Percentiles rank a stretch among this genome's conserved stretches.
Evolutionary conservation across 495 filamentous ascomycete species (phyloP).

Genomic region (Aspergillus sparsus): DNA sequence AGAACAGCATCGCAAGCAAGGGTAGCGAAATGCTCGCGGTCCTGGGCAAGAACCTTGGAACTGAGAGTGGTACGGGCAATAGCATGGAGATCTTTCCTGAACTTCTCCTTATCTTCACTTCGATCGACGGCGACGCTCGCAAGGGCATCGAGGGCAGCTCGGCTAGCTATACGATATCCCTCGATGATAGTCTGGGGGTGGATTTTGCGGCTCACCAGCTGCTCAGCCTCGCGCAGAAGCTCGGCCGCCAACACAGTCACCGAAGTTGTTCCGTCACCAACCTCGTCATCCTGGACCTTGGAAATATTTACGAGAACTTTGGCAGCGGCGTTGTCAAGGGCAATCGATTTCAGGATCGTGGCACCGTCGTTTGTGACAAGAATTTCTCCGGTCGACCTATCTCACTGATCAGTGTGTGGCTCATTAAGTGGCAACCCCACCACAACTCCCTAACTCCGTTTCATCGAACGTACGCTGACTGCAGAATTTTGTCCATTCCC

Average conservation of each 20-base stretch:
- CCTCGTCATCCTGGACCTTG: constrained; percentile 98
- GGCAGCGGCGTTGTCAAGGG: constrained; percentile 96
- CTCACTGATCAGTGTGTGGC: constrained; percentile 14
- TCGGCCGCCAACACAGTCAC: constrained; percentile 94
- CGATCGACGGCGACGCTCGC: constrained; percentile 85
- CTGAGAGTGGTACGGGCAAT: constrained; percentile 97
- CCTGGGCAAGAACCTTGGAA: constrained; percentile 95
- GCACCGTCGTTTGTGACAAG: constrained; percentile 99
- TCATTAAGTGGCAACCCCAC: constrained; percentile 18
- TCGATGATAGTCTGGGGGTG: constrained; percentile 99
- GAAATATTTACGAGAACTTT: constrained; percentile 97
- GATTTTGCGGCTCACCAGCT: constrained; percentile 94
- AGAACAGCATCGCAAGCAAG: constrained; percentile 93
- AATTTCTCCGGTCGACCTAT: constrained; percentile 90
- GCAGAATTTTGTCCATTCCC: constrained; percentile 99
- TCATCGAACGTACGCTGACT: constrained; percentile 74
- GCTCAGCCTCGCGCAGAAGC: constrained; percentile 92
- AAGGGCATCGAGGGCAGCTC: constrained; percentile 80
- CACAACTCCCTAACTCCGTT: constrained; percentile 14
- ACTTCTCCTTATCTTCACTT: constrained; percentile 75
- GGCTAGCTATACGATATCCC: constrained; percentile 94
- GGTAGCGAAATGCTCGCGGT: constrained; percentile 86
- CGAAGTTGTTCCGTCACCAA: constrained; percentile 91
- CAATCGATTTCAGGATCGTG: constrained; percentile 96
- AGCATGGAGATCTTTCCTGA: constrained; percentile 83